A percentile compares a stretch with the other conserved stretches of the same genome.
These are phyloP conservation scores for Rhodomyrtus psidioides DNA, from an alignment of 441 rosid species.

Conservation along the genomic window DNA sequence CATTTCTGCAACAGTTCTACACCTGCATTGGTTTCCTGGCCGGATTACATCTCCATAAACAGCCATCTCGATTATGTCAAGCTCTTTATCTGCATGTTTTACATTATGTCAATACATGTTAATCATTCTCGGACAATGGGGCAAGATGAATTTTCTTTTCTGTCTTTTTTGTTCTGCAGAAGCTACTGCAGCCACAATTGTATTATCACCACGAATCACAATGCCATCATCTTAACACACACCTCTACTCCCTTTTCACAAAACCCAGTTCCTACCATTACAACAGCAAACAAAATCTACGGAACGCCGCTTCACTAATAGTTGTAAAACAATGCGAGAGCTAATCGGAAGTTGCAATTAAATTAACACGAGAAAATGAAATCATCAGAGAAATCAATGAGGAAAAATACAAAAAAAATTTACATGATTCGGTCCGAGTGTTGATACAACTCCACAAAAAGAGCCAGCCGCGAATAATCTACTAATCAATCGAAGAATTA, in stretches of 20 bases:
- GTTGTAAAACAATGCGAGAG: neutral
- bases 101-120: neutral
- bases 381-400: neutral
- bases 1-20: constrained; percentile 75
- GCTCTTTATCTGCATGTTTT: constrained; percentile 54
- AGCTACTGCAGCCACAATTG: neutral
- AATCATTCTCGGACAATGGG: neutral
- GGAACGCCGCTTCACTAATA: neutral
- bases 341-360: neutral
- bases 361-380: neutral
- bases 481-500: neutral
- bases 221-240: neutral
- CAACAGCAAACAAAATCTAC: neutral
- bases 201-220: neutral
- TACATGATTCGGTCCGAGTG: neutral
- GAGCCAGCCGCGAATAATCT: neutral
- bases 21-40: constrained; percentile 77
- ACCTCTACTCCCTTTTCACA: neutral
- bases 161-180: neutral
- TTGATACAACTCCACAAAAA: neutral
- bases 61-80: constrained; percentile 83
- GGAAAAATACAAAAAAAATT: neutral
- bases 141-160: neutral
- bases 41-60: constrained; percentile 81
- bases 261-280: neutral